Evolutionary conservation across 495 filamentous ascomycete species (phyloP).

Genomic region (Daldinia grandis): DNA sequence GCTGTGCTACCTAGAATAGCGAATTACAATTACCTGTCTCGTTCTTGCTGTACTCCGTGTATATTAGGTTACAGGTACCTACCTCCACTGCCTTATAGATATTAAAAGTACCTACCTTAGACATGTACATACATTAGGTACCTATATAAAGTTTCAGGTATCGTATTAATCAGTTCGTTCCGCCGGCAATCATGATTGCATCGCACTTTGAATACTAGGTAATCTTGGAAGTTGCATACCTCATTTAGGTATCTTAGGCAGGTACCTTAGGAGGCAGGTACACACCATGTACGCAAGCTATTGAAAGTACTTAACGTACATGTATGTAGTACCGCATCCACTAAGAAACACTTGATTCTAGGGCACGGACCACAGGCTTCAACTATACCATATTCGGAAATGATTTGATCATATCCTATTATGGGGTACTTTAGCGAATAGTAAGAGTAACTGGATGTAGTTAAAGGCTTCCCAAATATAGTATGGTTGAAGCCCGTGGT

Average conservation of each 20-base stretch:
- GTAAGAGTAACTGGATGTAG: too few relatives aligned
- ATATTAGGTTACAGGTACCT: too few relatives aligned
- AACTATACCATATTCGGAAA: too few relatives aligned
- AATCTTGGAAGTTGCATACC: neutral
- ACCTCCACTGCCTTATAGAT: neutral
- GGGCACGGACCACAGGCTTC: too few relatives aligned
- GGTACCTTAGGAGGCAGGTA: neutral
- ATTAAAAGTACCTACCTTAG: neutral
- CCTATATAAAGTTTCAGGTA: neutral
- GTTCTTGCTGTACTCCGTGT: too few relatives aligned
- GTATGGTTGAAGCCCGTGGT: too few relatives aligned
- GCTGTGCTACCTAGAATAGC: neutral
- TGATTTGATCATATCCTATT: too few relatives aligned
- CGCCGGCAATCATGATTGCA: neutral
- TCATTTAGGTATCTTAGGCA: neutral
- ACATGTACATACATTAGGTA: neutral
- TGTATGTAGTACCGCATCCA: too few relatives aligned
- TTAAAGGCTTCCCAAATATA: too few relatives aligned
- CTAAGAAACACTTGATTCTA: too few relatives aligned
- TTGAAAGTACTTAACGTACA: too few relatives aligned
- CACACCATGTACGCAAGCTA: neutral
- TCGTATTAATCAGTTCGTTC: neutral
- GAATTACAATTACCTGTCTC: neutral
- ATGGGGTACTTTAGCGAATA: too few relatives aligned
- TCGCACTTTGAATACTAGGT: neutral